Percentiles rank a stretch among this genome's conserved stretches.
phyloP scores from a whole-genome alignment of 2,329 filamentous ascomycete species.

The Arthrobotrys sphaeroides region DNA sequence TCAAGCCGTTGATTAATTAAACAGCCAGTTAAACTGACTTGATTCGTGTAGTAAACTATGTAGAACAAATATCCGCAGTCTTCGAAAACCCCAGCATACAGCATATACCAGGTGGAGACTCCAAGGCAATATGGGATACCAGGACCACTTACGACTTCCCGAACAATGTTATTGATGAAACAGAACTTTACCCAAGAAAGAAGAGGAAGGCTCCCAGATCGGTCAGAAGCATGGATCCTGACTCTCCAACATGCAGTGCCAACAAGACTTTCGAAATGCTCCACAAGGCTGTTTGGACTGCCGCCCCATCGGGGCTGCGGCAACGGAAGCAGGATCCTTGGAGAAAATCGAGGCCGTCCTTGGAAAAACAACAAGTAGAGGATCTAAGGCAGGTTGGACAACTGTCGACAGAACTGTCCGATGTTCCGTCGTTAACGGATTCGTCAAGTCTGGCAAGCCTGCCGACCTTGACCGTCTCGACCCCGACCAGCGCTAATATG shows the following conservation, averaged over 20 bases:
- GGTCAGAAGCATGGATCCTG: constrained; percentile 44
- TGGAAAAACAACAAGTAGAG: constrained; percentile 18
- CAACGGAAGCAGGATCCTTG: constrained; percentile 13
- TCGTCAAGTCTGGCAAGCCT: constrained; percentile 23
- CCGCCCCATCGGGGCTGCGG: constrained; percentile 32
- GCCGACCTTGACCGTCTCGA: constrained; percentile 17
- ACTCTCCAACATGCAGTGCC: constrained; percentile 19
- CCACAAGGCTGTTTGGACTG: constrained; percentile 50
- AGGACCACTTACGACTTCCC: constrained; percentile 51
- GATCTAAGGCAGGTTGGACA: constrained; percentile 45
- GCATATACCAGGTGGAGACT: constrained; percentile 40
- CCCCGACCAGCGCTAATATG: constrained; percentile 17
- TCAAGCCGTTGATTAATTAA: too few relatives aligned
- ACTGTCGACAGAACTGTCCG: constrained; percentile 32
- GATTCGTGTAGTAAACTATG: constrained; percentile 18
- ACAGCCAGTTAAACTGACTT: too few relatives aligned
- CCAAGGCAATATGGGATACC: constrained; percentile 51
- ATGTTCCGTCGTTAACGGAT: constrained; percentile 39
- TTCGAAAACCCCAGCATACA: constrained; percentile 51
- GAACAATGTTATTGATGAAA: constrained; percentile 50
- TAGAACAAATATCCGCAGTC: constrained; percentile 50
- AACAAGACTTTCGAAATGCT: constrained; percentile 40
- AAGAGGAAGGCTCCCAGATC: constrained; percentile 43
- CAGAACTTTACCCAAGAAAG: constrained; percentile 43
- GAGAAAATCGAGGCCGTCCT: constrained; percentile 8